phyloP scores from a whole-genome alignment of 2,329 filamentous ascomycete species.

The Nothopassalora personata region DNA sequence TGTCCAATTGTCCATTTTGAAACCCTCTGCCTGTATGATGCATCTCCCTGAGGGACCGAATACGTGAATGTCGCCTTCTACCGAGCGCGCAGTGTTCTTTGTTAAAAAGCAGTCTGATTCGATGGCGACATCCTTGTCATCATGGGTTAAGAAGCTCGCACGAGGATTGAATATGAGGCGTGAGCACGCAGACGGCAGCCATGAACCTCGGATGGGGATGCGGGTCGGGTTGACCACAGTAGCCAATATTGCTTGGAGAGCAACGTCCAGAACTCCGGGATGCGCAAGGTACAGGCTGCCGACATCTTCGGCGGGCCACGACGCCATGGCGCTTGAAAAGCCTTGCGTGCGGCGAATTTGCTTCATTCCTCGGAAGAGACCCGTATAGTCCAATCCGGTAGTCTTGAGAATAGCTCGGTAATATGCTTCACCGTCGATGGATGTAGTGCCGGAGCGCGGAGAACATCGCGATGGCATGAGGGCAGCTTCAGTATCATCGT shows the following conservation, averaged over 20 bases:
- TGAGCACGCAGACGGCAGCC: conserved; percentile 13
- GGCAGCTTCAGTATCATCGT: background rate
- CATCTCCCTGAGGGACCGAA: conserved; percentile 19
- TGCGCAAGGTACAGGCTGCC: conserved; percentile 22
- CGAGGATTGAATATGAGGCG: conserved; percentile 16
- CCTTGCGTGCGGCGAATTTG: conserved; percentile 12
- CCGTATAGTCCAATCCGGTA: conserved; percentile 16
- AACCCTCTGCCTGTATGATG: conserved; percentile 15
- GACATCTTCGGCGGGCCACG: conserved; percentile 16
- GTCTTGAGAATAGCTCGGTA: conserved; percentile 16
- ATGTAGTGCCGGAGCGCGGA: conserved; percentile 16
- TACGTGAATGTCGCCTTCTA: conserved; percentile 17
- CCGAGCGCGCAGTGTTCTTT: conserved; percentile 13
- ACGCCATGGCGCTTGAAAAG: conserved; percentile 13
- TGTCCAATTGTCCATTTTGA: conserved; percentile 18
- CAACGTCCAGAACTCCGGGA: conserved; percentile 30
- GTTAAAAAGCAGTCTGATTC: conserved; percentile 18
- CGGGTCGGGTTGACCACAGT: conserved; percentile 28
- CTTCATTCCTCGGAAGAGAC: conserved; percentile 17
- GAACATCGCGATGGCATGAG: conserved; percentile 14
- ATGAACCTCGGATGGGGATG: conserved; percentile 16
- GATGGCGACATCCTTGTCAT: conserved; percentile 19
- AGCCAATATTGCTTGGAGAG: conserved; percentile 30
- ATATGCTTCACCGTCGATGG: conserved; percentile 17
- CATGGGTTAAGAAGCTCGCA: conserved; percentile 16